phyloP scores from a whole-genome alignment of 2,329 filamentous ascomycete genomes.

The Botrytis galanthina region DNA sequence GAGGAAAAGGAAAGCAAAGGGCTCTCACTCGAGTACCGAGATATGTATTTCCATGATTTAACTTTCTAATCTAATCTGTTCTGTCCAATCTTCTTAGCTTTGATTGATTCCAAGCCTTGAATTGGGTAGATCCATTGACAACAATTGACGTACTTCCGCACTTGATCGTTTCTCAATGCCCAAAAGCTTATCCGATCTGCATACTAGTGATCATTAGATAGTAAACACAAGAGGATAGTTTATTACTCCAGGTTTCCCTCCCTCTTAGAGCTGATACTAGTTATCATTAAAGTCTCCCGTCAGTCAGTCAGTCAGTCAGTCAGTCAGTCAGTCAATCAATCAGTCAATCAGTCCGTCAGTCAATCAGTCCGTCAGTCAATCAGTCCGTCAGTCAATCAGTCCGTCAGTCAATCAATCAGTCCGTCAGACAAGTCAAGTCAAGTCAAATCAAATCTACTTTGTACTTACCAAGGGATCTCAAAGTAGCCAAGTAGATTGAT shows the following conservation, averaged over 20 bases:
- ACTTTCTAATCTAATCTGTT: neutral
- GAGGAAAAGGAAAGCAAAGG: neutral
- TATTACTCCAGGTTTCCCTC: neutral
- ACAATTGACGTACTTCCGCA: constrained; percentile 7
- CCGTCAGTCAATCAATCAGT: neutral
- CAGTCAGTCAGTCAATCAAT: neutral
- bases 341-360: neutral
- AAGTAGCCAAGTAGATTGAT: neutral
- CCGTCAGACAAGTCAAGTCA: too few relatives aligned
- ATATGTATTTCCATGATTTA: neutral
- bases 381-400: too few relatives aligned
- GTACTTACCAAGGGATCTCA: neutral
- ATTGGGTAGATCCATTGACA: constrained; percentile 8
- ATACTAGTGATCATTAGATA: neutral
- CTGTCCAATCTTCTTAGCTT: neutral
- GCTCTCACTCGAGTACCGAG: neutral
- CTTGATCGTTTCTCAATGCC: neutral
- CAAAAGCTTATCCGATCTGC: constrained; percentile 12
- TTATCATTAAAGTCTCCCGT: neutral
- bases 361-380: neutral
- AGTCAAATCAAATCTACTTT: neutral
- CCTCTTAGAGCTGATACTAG: neutral
- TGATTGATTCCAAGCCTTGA: neutral
- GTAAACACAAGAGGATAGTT: neutral
- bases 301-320: neutral